Conservation (phyloP, 768 basidiomycete genomes). For the Chalciporus sphaerocephalus region DNA sequence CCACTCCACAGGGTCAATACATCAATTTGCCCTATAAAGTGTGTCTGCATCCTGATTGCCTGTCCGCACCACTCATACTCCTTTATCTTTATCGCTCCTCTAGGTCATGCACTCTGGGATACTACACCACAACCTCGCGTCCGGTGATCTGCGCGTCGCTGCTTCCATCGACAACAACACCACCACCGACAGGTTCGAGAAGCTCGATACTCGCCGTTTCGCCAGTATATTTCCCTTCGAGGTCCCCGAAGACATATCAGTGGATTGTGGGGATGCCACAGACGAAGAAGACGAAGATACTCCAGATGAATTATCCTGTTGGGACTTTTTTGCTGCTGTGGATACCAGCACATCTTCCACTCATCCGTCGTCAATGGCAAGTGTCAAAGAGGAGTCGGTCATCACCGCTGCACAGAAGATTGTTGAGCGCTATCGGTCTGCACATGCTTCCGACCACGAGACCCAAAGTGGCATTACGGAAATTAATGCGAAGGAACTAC, state of each 20-base stretch:
- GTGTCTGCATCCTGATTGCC: neutral
- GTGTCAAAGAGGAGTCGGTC: conserved; percentile 1
- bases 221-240: conserved; percentile 20
- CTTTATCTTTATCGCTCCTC: neutral
- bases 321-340: conserved; percentile 5
- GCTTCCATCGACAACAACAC: conserved; percentile 1
- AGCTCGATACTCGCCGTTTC: conserved; percentile 27
- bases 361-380: conserved; percentile 1
- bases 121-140: neutral
- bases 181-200: neutral
- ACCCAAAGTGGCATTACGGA: conserved; percentile 1
- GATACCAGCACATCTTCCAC: neutral
- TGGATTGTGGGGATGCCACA: conserved; percentile 7
- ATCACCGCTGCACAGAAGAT: conserved; percentile 24
- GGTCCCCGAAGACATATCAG: conserved; percentile 1
- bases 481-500: conserved; percentile 13
- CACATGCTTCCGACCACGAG: conserved; percentile 1
- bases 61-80: conserved; percentile 5
- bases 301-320: conserved; percentile 8
- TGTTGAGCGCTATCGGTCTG: conserved; percentile 16
- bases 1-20: conserved; percentile 25
- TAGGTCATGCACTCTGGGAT: conserved; percentile 9
- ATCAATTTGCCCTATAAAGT: conserved; percentile 20
- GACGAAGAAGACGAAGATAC: conserved; percentile 11
- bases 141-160: conserved; percentile 6